These are phyloP conservation scores for Chenopodium formosanum DNA, from an alignment of 148 eudicot species.

Conservation along the genomic window DNA sequence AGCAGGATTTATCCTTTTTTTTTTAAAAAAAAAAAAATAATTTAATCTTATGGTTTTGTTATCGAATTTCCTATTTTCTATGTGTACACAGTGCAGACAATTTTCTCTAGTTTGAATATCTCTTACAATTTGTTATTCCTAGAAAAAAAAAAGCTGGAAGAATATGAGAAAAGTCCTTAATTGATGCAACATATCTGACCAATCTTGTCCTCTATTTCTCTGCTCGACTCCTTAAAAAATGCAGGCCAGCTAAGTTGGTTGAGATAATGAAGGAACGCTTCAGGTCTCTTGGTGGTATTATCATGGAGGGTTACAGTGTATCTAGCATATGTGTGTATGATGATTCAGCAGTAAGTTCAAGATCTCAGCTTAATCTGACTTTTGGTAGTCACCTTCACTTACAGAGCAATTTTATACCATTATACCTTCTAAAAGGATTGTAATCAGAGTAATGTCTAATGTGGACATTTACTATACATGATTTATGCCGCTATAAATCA, in stretches of 20 bases:
- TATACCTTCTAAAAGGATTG: neutral
- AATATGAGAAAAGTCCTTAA: neutral
- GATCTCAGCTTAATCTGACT: constrained; percentile 16
- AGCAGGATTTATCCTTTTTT: neutral
- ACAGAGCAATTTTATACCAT: neutral
- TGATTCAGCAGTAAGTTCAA: constrained; percentile 74
- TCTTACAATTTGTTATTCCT: neutral
- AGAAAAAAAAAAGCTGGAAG: neutral
- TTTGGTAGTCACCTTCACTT: neutral
- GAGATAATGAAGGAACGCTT: constrained; percentile 76
- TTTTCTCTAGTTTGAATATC: neutral
- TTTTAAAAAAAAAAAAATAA: no score
- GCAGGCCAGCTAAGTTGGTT: constrained; percentile 79
- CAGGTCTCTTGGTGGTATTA: constrained; percentile 68
- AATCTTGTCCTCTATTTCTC: neutral
- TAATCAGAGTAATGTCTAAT: neutral
- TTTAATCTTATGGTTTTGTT: neutral
- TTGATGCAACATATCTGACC: neutral
- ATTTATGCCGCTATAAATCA: neutral
- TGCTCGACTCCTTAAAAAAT: neutral
- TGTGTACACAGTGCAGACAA: neutral
- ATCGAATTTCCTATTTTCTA: neutral
- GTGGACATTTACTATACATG: neutral
- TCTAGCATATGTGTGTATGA: constrained; percentile 62
- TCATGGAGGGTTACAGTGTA: constrained; percentile 76